Percentiles rank a stretch among this genome's conserved stretches.
Conservation (phyloP, 202 grass and related monocot species). For the Zoysia matrella region DNA sequence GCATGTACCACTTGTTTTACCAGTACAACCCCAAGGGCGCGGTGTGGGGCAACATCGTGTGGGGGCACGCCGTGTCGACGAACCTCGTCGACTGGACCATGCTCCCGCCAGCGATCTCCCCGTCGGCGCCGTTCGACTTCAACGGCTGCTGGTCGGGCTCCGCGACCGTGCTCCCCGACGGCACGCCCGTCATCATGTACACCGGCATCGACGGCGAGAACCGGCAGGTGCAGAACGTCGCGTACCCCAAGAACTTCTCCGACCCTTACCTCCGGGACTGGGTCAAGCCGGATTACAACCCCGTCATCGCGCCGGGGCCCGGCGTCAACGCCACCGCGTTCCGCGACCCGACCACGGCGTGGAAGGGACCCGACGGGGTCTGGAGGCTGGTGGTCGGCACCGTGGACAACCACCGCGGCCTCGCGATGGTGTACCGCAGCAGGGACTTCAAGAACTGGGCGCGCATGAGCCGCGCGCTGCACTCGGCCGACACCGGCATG, state of each 20-base stretch:
- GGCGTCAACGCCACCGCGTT: constrained; percentile 68
- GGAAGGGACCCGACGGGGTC: constrained; percentile 51
- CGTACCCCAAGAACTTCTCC: constrained; percentile 69
- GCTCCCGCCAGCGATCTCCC: constrained; percentile 64
- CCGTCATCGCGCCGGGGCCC: constrained; percentile 46
- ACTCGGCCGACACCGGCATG: constrained; percentile 70
- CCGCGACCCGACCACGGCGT: constrained; percentile 83
- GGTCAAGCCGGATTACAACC: constrained; percentile 89
- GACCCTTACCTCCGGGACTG: constrained; percentile 74
- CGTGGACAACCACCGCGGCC: constrained; percentile 52
- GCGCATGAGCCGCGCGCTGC: constrained; percentile 47
- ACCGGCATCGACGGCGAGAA: constrained; percentile 53
- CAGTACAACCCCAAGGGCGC: too few species aligned
- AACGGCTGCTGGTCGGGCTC: constrained; percentile 93
- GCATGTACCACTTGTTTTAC: constrained; percentile 79
- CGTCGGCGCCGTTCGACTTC: constrained; percentile 61
- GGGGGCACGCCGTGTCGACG: constrained; percentile 79
- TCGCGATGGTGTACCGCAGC: constrained; percentile 66
- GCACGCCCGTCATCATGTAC: constrained; percentile 73
- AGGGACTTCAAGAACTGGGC: constrained; percentile 66
- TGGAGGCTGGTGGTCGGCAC: constrained; percentile 62
- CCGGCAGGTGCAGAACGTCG: constrained; percentile 76
- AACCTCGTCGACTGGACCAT: constrained; percentile 77
- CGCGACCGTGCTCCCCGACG: constrained; percentile 60
- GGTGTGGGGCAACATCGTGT: constrained; percentile 78